Evolutionary conservation across 2,329 filamentous ascomycete species (phyloP).

Genomic region (Ceratocystis smalleyi): DNA sequence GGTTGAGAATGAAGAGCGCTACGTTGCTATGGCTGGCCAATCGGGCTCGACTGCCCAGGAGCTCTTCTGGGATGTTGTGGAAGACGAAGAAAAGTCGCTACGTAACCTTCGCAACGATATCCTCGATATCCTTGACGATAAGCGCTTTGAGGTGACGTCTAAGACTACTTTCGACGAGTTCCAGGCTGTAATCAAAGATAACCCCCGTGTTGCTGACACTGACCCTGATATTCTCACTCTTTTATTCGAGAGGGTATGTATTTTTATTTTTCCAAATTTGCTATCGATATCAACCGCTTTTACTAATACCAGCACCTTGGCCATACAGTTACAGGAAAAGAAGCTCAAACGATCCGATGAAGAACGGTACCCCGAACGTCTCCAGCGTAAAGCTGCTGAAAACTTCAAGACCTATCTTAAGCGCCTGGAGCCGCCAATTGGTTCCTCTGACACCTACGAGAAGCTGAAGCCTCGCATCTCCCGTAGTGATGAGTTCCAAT

Average conservation of each 20-base stretch:
- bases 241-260: constrained; percentile 64
- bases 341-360: constrained; percentile 68
- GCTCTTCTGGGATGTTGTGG: constrained; percentile 88
- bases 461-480: constrained; percentile 66
- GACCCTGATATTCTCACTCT: constrained; percentile 61
- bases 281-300: not conserved
- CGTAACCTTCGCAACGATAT: constrained; percentile 69
- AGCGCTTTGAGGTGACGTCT: constrained; percentile 76
- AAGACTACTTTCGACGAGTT: constrained; percentile 86
- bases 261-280: constrained; percentile 16
- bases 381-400: constrained; percentile 73
- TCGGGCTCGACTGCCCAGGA: constrained; percentile 73
- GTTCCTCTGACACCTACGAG: constrained; percentile 70
- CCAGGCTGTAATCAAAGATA: constrained; percentile 61
- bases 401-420: constrained; percentile 75
- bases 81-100: constrained; percentile 82
- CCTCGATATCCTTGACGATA: constrained; percentile 77
- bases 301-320: not conserved
- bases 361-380: constrained; percentile 69
- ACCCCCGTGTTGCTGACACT: constrained; percentile 78
- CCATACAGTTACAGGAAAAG: constrained; percentile 60
- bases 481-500: constrained; percentile 69
- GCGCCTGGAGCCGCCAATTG: constrained; percentile 72
- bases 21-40: constrained; percentile 69
- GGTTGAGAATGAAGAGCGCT: constrained; percentile 68